Evolutionary conservation across 1,284 basidiomycete species (phyloP).

Genomic region (Anthracocystis walkeri): DNA sequence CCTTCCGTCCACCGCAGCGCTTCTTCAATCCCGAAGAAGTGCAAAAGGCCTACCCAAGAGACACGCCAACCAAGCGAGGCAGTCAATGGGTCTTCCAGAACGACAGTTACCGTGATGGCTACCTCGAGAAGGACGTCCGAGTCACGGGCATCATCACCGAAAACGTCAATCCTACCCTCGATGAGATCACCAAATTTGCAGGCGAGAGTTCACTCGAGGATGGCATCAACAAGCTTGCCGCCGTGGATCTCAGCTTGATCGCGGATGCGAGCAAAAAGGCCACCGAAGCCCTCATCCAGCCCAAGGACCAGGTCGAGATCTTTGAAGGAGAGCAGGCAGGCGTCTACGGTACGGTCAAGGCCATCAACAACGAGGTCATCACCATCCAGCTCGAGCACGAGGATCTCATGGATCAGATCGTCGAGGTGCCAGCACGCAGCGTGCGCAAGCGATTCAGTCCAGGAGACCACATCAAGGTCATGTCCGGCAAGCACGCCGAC

Average conservation of each 20-base stretch:
- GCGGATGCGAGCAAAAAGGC: conserved; percentile 88
- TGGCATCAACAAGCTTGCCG: conserved; percentile 55
- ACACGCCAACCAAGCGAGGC: conserved; percentile 72
- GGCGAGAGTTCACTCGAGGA: conserved; percentile 70
- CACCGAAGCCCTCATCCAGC: conserved; percentile 89
- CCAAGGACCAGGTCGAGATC: conserved; percentile 96
- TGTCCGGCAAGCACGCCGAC: conserved; percentile 91
- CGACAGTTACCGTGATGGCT: conserved; percentile 93
- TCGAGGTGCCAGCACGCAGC: conserved; percentile 85
- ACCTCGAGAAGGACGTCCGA: conserved; percentile 96
- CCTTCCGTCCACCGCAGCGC: conserved; percentile 86
- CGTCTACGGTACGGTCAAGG: conserved; percentile 89
- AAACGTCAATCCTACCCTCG: conserved; percentile 92
- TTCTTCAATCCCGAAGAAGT: conserved; percentile 96
- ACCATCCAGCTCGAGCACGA: conserved; percentile 80
- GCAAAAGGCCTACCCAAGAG: conserved; percentile 83
- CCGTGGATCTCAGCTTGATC: conserved; percentile 83
- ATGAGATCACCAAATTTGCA: conserved; percentile 93
- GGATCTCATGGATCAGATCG: conserved; percentile 83
- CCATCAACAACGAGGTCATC: conserved; percentile 87
- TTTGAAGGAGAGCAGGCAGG: conserved; percentile 96
- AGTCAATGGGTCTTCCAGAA: conserved; percentile 77
- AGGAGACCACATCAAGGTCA: conserved; percentile 98
- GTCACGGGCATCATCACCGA: conserved; percentile 83
- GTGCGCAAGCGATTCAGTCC: conserved; percentile 95